Conservation (phyloP, 208 protist species). For the Naegleria lovaniensis region DNA sequence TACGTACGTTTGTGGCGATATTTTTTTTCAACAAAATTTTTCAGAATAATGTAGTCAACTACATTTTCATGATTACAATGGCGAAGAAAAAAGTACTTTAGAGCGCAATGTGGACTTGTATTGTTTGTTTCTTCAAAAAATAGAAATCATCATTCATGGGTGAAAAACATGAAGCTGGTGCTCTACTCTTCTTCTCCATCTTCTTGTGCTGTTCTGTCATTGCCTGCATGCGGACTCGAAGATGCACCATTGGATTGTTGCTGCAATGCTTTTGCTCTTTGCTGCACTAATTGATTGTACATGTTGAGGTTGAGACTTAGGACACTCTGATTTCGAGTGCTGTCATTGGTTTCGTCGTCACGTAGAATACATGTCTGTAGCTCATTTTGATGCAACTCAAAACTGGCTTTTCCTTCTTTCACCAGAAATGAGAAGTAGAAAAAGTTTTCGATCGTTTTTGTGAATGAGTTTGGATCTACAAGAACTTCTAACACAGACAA, state of each 20-base stretch:
- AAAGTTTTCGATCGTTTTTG: constrained; percentile 7
- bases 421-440: constrained; percentile 13
- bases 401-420: neutral
- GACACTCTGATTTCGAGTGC: neutral
- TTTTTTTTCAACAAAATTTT: neutral
- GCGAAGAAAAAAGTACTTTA: too few species aligned
- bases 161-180: too few species aligned
- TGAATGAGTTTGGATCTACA: neutral
- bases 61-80: neutral
- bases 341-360: neutral
- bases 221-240: too few species aligned
- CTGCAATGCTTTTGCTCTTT: neutral
- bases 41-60: neutral
- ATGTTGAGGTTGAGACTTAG: neutral
- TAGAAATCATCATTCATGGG: too few species aligned
- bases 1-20: neutral
- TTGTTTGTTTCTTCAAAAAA: too few species aligned
- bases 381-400: neutral
- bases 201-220: neutral
- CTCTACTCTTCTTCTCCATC: neutral
- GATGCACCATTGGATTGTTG: neutral
- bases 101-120: too few species aligned
- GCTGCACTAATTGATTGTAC: neutral
- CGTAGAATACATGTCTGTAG: neutral
- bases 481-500: neutral